Conservation (phyloP, 2,329 filamentous ascomycete genomes). For the Neodidymelliopsis sp. region DNA sequence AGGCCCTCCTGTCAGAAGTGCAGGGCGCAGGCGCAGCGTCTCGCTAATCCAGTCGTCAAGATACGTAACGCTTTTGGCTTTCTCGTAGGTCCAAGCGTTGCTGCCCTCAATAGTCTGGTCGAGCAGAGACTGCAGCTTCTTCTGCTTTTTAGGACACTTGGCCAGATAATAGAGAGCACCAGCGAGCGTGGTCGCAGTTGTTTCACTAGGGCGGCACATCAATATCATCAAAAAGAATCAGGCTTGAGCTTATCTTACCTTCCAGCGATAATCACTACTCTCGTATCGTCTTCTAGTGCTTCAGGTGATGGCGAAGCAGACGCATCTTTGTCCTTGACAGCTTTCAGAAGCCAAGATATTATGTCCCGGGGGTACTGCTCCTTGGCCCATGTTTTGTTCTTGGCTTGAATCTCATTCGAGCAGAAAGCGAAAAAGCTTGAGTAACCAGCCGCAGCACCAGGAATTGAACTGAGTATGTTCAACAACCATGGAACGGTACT, state of each 20-base stretch:
- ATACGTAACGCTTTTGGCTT: slow-evolving; percentile 32
- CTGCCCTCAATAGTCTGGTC: slow-evolving; percentile 31
- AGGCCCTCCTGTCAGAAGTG: slow-evolving; percentile 42
- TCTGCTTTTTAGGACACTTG: slow-evolving; percentile 34
- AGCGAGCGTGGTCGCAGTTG: slow-evolving; percentile 41
- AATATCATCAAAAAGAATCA: background rate
- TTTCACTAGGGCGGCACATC: slow-evolving; percentile 39
- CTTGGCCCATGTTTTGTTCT: slow-evolving; percentile 34
- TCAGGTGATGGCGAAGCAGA: slow-evolving; percentile 43
- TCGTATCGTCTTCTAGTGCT: slow-evolving; percentile 45
- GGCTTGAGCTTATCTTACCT: slow-evolving; percentile 20
- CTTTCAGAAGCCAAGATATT: slow-evolving; percentile 52
- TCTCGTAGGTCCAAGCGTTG: slow-evolving; percentile 40
- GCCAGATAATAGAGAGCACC: slow-evolving; percentile 39
- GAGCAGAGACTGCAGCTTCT: slow-evolving; percentile 40
- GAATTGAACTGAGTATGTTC: slow-evolving; percentile 40
- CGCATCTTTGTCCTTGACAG: slow-evolving; percentile 47
- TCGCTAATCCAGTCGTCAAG: slow-evolving; percentile 43
- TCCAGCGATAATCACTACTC: slow-evolving; percentile 46
- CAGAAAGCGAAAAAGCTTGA: slow-evolving; percentile 43
- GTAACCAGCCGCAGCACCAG: slow-evolving; percentile 38
- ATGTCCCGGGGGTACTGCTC: slow-evolving; percentile 47
- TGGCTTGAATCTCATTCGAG: slow-evolving; percentile 39
- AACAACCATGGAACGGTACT: slow-evolving; percentile 49
- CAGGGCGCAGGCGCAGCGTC: slow-evolving; percentile 49